Percentiles rank a stretch among this genome's conserved stretches.
phyloP scores from a whole-genome alignment of 108 stramenopile species.

The Nitzschia sp. region DNA sequence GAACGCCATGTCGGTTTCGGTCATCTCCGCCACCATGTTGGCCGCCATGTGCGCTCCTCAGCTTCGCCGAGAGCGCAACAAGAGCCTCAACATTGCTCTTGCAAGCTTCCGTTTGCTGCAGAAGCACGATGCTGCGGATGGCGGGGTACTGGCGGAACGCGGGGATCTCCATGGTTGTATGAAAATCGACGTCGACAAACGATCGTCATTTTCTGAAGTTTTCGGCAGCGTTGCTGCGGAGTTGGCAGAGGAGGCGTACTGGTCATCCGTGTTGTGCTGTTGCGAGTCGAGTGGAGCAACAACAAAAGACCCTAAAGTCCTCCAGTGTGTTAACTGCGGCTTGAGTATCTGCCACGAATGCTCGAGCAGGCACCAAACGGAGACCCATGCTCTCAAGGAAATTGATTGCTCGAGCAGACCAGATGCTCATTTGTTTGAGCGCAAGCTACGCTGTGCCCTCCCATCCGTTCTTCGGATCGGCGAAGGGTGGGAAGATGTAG shows the following conservation, averaged over 20 bases:
- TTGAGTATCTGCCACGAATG: constrained; percentile 42
- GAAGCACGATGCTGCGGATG: constrained; percentile 45
- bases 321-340: constrained; percentile 45
- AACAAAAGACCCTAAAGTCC: constrained; percentile 35
- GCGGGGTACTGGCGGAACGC: constrained; percentile 38
- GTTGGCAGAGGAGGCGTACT: constrained; percentile 25
- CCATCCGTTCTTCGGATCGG: constrained; percentile 37
- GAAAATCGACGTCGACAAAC: background rate
- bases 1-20: constrained; percentile 80
- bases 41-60: constrained; percentile 60
- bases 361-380: constrained; percentile 37
- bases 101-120: constrained; percentile 31
- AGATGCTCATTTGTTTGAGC: constrained; percentile 46
- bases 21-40: constrained; percentile 72
- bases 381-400: constrained; percentile 41
- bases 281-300: constrained; percentile 48
- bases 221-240: constrained; percentile 23
- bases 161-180: constrained; percentile 32
- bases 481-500: constrained; percentile 31
- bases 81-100: background rate
- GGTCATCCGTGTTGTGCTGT: constrained; percentile 35
- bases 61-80: constrained; percentile 29
- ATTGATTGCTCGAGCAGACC: constrained; percentile 19
- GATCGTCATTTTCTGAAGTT: constrained; percentile 9
- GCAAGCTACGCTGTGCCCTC: constrained; percentile 37